Conservation (phyloP, 768 basidiomycete genomes). For the Mycena vitilis region DNA sequence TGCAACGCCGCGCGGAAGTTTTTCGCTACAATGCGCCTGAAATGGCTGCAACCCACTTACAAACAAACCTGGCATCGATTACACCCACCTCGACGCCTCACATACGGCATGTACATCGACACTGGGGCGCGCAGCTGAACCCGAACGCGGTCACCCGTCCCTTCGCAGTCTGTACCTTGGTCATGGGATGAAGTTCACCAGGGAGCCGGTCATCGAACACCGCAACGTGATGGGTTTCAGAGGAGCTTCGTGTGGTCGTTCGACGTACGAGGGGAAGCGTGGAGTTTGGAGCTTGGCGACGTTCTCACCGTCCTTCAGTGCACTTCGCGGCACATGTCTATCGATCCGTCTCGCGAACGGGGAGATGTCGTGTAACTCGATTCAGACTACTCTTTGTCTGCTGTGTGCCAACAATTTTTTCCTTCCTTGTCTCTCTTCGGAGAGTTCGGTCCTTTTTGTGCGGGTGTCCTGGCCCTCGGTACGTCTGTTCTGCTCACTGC, state of each 20-base stretch:
- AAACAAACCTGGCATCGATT: constrained; percentile 11
- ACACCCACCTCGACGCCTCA: constrained; percentile 28
- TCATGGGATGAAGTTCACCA: constrained; percentile 9
- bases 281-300: constrained; percentile 36
- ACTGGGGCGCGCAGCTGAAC: constrained; percentile 25
- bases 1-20: constrained; percentile 8
- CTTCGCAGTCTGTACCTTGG: constrained; percentile 34
- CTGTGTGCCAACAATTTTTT: constrained; percentile 50
- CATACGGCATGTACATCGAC: constrained; percentile 32
- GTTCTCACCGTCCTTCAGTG: constrained; percentile 63
- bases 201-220: neutral
- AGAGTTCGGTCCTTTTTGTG: neutral
- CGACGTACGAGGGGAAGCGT: constrained; percentile 39
- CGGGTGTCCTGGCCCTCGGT: neutral
- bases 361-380: constrained; percentile 61
- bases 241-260: constrained; percentile 20
- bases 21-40: constrained; percentile 13
- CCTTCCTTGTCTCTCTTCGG: constrained; percentile 38
- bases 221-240: constrained; percentile 20
- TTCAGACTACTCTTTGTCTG: constrained; percentile 80
- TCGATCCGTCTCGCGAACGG: constrained; percentile 36
- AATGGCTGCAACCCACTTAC: constrained; percentile 25
- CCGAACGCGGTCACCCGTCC: constrained; percentile 31
- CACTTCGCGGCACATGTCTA: constrained; percentile 70
- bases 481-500: neutral